These are phyloP conservation scores for Suillus occidentalis DNA, from an alignment of 768 basidiomycete species.

Conservation along the genomic window DNA sequence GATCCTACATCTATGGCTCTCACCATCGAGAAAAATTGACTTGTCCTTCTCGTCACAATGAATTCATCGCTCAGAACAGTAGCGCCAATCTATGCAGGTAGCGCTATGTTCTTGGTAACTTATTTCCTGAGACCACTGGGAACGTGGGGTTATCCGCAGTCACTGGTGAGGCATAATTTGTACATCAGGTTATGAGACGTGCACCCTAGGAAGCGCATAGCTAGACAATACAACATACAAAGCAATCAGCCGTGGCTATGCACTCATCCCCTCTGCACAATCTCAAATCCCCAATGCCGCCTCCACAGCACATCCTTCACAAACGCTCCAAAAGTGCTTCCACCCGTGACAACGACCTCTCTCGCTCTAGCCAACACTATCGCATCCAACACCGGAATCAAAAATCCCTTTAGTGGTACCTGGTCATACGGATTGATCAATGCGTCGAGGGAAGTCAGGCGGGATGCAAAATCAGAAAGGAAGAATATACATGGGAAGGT, in stretches of 20 bases:
- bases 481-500: conserved; percentile 68
- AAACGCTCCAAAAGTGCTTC: conserved; percentile 57
- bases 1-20: too few species aligned
- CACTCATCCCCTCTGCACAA: conserved; percentile 47
- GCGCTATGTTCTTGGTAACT: too few species aligned
- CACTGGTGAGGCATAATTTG: background rate
- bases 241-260: background rate
- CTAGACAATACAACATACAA: background rate
- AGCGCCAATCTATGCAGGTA: too few species aligned
- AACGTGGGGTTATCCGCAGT: background rate
- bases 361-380: conserved; percentile 62
- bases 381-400: conserved; percentile 70
- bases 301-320: conserved; percentile 69
- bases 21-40: too few species aligned
- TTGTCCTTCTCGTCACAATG: too few species aligned
- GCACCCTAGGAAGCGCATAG: background rate
- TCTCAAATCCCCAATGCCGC: conserved; percentile 50
- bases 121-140: background rate
- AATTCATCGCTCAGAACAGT: too few species aligned
- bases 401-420: conserved; percentile 42
- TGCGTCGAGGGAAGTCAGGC: conserved; percentile 31
- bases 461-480: conserved; percentile 48
- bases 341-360: conserved; percentile 64
- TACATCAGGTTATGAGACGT: background rate
- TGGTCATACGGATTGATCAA: conserved; percentile 51